These are phyloP conservation scores for Mrakia frigida DNA, from an alignment of 768 basidiomycete genomes.

Conservation along the genomic window DNA sequence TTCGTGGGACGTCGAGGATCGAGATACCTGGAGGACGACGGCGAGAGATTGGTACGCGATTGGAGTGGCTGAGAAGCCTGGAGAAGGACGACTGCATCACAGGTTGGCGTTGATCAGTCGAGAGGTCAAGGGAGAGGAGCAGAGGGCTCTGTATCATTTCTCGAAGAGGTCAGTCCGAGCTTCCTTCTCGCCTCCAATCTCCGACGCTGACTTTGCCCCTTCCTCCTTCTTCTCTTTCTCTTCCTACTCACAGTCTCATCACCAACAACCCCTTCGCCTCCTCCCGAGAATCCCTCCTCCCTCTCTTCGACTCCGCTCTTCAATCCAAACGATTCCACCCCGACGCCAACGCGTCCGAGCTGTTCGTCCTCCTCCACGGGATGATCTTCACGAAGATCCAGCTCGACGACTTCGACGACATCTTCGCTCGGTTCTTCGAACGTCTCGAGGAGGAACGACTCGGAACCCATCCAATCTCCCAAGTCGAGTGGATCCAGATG, in stretches of 20 bases:
- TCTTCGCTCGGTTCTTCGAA: slow-evolving; percentile 78
- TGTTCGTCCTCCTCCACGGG: slow-evolving; percentile 89
- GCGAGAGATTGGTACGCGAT: slow-evolving; percentile 89
- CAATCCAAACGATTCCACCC: slow-evolving; percentile 70
- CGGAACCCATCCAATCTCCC: slow-evolving; percentile 34
- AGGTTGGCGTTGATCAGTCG: slow-evolving; percentile 82
- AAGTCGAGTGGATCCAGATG: slow-evolving; percentile 95
- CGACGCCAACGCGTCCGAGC: slow-evolving; percentile 59
- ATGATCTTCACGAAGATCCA: slow-evolving; percentile 96
- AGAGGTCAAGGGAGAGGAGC: slow-evolving; percentile 74
- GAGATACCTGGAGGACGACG: slow-evolving; percentile 83
- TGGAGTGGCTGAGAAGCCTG: slow-evolving; percentile 81
- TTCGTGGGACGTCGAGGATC: slow-evolving; percentile 65
- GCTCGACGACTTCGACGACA: slow-evolving; percentile 80
- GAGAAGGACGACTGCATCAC: slow-evolving; percentile 90
- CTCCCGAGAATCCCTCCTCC: slow-evolving; percentile 81
- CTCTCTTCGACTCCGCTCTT: slow-evolving; percentile 73
- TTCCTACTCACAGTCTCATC: slow-evolving; percentile 63
- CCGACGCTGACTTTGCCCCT: not conserved
- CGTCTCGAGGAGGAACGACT: slow-evolving; percentile 65
- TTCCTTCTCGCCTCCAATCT: not conserved
- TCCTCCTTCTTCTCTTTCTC: slow-evolving; percentile 13
- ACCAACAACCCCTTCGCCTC: slow-evolving; percentile 79
- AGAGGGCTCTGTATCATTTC: slow-evolving; percentile 86
- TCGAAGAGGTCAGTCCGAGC: slow-evolving; percentile 70